Conservation (phyloP, 805 yeast genomes). For the Saturnispora quitensis region DNA sequence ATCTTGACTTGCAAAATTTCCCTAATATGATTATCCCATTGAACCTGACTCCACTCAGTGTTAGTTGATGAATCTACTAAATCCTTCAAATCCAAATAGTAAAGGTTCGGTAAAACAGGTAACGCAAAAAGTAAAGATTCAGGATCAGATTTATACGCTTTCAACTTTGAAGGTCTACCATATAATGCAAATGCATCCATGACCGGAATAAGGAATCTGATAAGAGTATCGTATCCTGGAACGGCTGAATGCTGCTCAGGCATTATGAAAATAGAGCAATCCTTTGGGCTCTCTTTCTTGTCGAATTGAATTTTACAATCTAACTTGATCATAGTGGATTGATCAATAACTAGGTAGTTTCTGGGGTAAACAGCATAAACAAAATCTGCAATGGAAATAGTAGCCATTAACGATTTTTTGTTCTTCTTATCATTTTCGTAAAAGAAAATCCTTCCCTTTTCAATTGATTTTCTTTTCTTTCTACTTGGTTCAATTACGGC, state of each 20-base stretch:
- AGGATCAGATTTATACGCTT: conserved; percentile 61
- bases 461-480: conserved; percentile 35
- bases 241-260: conserved; percentile 80
- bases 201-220: conserved; percentile 66
- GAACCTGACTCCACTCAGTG: conserved; percentile 43
- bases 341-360: conserved; percentile 69
- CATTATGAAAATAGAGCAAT: conserved; percentile 66
- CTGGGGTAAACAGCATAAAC: conserved; percentile 92
- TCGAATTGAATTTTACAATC: conserved; percentile 72
- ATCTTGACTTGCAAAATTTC: conserved; percentile 46
- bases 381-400: conserved; percentile 56
- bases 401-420: conserved; percentile 74
- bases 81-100: conserved; percentile 62
- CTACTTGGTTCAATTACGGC: conserved; percentile 75
- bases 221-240: conserved; percentile 74
- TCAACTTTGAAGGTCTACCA: conserved; percentile 71
- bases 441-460: conserved; percentile 64
- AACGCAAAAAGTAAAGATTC: conserved; percentile 67
- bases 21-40: conserved; percentile 53
- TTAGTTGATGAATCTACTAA: conserved; percentile 28
- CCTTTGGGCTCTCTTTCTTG: conserved; percentile 40
- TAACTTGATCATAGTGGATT: conserved; percentile 78
- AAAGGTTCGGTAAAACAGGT: conserved; percentile 72
- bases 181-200: conserved; percentile 70
- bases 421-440: conserved; percentile 71